These are phyloP conservation scores for Tetragonia tetragonoides DNA, from an alignment of 148 eudicot genomes.

Conservation along the genomic window DNA sequence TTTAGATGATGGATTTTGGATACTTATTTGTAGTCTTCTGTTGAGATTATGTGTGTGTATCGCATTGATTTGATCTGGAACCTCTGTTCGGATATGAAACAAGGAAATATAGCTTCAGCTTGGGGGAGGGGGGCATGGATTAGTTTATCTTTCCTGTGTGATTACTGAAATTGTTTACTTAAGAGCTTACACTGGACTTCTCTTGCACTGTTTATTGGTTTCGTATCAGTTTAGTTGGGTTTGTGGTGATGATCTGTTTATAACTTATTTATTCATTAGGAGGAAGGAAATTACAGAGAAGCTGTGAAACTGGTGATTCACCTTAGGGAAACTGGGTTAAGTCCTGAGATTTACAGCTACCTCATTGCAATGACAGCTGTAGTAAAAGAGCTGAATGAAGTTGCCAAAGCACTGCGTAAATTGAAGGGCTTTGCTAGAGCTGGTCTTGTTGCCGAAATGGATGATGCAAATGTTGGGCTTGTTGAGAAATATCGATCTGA, in stretches of 20 bases:
- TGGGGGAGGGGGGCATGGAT: not conserved
- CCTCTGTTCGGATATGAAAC: not conserved
- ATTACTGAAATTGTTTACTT: not conserved
- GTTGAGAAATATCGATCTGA: slow-evolving; percentile 66
- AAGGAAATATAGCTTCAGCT: not conserved
- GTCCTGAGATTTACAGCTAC: slow-evolving; percentile 80
- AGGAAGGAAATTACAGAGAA: slow-evolving; percentile 70
- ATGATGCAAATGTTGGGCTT: slow-evolving; percentile 40
- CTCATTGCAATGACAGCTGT: slow-evolving; percentile 86
- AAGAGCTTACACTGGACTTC: not conserved
- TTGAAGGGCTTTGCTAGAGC: slow-evolving; percentile 57
- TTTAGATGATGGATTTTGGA: not conserved
- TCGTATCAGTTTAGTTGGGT: not conserved
- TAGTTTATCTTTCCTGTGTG: not conserved
- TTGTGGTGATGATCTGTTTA: slow-evolving; percentile 7
- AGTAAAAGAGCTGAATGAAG: slow-evolving; percentile 77
- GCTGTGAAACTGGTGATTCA: slow-evolving; percentile 70
- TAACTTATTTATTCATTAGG: slow-evolving; percentile 40
- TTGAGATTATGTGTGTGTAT: not conserved
- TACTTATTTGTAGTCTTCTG: not conserved
- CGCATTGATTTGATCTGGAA: not conserved
- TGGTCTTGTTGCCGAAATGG: slow-evolving; percentile 56
- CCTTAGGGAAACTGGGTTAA: slow-evolving; percentile 59
- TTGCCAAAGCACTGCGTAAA: slow-evolving; percentile 72
- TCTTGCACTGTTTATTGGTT: not conserved